phyloP scores from a whole-genome alignment of 1,284 basidiomycete genomes.

The Puccinia horiana region DNA sequence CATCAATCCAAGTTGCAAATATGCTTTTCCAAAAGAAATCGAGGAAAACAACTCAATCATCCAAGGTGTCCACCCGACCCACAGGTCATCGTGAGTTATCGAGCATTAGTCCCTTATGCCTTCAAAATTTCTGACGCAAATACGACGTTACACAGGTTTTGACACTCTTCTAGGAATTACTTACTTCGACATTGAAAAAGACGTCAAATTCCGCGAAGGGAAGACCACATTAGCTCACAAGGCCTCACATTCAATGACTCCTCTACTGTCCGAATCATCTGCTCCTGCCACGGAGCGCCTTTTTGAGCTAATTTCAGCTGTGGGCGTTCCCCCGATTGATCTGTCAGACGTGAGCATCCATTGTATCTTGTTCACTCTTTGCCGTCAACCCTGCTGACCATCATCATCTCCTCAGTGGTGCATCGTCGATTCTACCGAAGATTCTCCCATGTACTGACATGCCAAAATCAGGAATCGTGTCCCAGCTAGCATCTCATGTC shows the following conservation, averaged over 20 bases:
- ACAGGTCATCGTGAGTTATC: not conserved
- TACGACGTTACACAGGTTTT: not conserved
- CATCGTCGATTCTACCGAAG: not conserved
- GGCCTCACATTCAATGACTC: not conserved
- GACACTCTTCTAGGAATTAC: constrained; percentile 18
- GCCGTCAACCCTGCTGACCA: not conserved
- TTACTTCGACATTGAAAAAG: not conserved
- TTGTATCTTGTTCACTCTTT: not conserved
- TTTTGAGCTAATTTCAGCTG: not conserved
- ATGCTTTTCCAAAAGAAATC: constrained; percentile 8
- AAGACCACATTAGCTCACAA: not conserved
- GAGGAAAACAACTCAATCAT: not conserved
- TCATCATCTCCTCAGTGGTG: not conserved
- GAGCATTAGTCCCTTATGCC: not conserved
- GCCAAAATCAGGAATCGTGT: not conserved
- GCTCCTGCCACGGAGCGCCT: not conserved
- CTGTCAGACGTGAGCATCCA: not conserved
- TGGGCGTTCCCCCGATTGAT: not conserved
- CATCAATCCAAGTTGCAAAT: not conserved
- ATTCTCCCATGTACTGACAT: not conserved
- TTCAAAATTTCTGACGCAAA: not conserved
- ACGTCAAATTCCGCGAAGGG: not conserved
- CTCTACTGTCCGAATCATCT: not conserved
- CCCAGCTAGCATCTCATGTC: too few species aligned
- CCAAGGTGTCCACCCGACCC: not conserved